Percentiles rank a stretch among this genome's conserved stretches.
Evolutionary conservation across 208 protist species (phyloP).

Genomic region (Trypanosoma lewisi): DNA sequence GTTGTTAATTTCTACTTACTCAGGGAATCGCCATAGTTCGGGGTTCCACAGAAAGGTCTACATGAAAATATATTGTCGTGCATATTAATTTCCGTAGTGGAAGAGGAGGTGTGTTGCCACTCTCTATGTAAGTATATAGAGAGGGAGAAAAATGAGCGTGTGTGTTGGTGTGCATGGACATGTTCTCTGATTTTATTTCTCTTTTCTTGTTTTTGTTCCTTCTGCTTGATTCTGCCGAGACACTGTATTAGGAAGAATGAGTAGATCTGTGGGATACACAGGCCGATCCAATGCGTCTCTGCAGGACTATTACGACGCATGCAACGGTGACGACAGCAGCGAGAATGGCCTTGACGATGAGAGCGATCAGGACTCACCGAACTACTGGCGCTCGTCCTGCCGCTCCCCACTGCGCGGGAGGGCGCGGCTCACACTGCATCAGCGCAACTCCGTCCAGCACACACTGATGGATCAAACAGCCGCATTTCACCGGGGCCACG

Average conservation of each 20-base stretch:
- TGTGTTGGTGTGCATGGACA: neutral
- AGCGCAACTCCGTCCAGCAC: constrained; percentile 29
- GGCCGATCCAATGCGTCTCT: constrained; percentile 28
- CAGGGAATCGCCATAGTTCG: no score
- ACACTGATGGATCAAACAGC: neutral
- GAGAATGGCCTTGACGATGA: constrained; percentile 2
- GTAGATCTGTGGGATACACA: neutral
- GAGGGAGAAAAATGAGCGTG: neutral
- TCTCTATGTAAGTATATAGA: no score
- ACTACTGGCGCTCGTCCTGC: constrained; percentile 21
- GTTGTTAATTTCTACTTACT: no score
- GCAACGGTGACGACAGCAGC: constrained; percentile 11
- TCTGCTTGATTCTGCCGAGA: constrained; percentile 2
- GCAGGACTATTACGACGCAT: constrained; percentile 56
- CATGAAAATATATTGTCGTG: no score
- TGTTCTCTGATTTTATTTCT: constrained; percentile 1
- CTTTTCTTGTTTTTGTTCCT: constrained; percentile 19
- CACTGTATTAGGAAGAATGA: constrained; percentile 11
- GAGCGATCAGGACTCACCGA: constrained; percentile 17
- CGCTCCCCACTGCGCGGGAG: constrained; percentile 38
- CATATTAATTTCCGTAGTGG: no score
- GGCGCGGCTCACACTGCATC: constrained; percentile 24
- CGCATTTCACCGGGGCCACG: neutral
- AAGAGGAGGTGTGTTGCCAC: no score
- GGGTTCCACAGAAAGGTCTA: no score